phyloP scores from a whole-genome alignment of 176 grass and related monocot species.

The Pontederia crassipes region DNA sequence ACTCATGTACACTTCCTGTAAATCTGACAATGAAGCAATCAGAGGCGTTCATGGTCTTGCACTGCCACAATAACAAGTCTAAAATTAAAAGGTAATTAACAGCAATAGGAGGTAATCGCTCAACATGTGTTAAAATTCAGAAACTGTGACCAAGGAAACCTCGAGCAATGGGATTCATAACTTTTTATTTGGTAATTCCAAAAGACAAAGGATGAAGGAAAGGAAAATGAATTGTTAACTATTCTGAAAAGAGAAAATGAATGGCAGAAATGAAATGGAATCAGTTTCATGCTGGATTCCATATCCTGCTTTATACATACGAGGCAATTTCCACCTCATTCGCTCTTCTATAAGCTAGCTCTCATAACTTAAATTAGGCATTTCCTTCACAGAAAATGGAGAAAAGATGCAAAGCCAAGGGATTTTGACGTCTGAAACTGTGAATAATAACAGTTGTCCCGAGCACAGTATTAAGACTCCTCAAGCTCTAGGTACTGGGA shows the following conservation, averaged over 20 bases:
- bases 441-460: background rate
- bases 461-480: background rate
- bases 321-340: background rate
- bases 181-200: too few species aligned
- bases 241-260: background rate
- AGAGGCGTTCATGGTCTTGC: too few species aligned
- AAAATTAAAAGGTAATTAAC: too few species aligned
- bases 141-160: too few species aligned
- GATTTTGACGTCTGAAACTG: background rate
- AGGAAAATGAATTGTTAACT: background rate
- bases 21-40: too few species aligned
- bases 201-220: background rate
- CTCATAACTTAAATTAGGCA: background rate
- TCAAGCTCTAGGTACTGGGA: constrained; percentile 26
- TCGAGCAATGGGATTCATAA: too few species aligned
- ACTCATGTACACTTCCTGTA: too few species aligned
- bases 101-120: too few species aligned
- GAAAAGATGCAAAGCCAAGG: background rate
- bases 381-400: background rate
- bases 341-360: background rate
- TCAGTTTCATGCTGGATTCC: background rate
- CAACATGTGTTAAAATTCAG: too few species aligned
- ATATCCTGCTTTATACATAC: constrained; percentile 18
- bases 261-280: constrained; percentile 5
- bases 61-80: too few species aligned